Conservation (phyloP, 2,329 filamentous ascomycete genomes). For the Pezicula radicicola region DNA sequence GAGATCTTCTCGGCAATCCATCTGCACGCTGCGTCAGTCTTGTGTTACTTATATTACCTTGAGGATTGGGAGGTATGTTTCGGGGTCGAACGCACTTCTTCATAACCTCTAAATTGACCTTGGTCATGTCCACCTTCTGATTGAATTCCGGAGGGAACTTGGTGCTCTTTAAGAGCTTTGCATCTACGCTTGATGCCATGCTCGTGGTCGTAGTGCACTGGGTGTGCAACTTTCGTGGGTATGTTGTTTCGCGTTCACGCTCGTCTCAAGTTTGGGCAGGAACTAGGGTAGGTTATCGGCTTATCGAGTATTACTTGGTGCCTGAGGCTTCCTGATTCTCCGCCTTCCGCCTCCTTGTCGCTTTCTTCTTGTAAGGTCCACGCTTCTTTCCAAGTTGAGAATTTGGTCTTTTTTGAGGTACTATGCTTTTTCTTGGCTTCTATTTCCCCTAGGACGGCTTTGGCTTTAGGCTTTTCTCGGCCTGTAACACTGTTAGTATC, state of each 20-base stretch:
- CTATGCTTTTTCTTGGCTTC: too few species aligned
- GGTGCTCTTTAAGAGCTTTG: conserved; percentile 84
- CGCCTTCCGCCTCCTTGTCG: too few species aligned
- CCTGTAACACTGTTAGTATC: too few species aligned
- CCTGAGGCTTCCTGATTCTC: too few species aligned
- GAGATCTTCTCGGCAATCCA: conserved; percentile 92
- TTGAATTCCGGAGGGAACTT: conserved; percentile 94
- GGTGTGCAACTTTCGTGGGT: conserved; percentile 1
- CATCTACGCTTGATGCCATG: conserved; percentile 84
- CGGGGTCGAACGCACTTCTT: conserved; percentile 68
- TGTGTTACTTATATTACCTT: conserved; percentile 1
- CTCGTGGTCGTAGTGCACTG: conserved; percentile 17
- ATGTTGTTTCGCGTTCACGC: not conserved
- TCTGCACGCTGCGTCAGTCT: conserved; percentile 43
- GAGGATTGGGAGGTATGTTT: conserved; percentile 5
- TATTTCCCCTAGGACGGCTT: too few species aligned
- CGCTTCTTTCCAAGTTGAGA: too few species aligned
- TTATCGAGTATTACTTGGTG: too few species aligned
- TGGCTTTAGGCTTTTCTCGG: too few species aligned
- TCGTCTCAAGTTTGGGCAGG: too few species aligned
- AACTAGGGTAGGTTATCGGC: too few species aligned
- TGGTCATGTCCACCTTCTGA: conserved; percentile 94
- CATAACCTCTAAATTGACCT: conserved; percentile 96
- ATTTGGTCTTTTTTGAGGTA: too few species aligned
- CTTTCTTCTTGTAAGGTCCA: too few species aligned